Evolutionary conservation across 2,329 filamentous ascomycete genomes (phyloP).

Genomic region (Anthostomella pinea): DNA sequence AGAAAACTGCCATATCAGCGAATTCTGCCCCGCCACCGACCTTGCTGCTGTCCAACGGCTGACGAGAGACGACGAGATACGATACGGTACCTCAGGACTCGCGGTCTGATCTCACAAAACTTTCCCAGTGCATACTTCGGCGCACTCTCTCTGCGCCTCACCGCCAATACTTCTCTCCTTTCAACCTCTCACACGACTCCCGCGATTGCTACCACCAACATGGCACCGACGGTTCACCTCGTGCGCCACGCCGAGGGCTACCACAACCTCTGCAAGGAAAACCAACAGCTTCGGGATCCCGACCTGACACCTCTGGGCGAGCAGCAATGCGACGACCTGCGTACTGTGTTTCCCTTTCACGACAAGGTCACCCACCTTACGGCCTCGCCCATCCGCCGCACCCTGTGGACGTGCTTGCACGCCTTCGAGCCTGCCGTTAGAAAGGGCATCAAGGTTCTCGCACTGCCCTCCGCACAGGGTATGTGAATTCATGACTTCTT

Average conservation of each 20-base stretch:
- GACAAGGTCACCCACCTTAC: conserved; percentile 65
- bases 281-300: conserved; percentile 75
- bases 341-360: conserved; percentile 62
- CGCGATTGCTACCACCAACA: conserved; percentile 23
- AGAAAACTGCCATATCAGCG: too few species aligned
- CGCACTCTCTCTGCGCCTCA: too few species aligned
- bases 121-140: too few species aligned
- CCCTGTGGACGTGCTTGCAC: conserved; percentile 72
- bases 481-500: too few species aligned
- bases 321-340: conserved; percentile 67
- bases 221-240: conserved; percentile 59
- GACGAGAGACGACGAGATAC: too few species aligned
- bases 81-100: too few species aligned
- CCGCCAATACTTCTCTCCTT: not conserved
- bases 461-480: conserved; percentile 73
- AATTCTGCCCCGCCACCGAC: too few species aligned
- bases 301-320: conserved; percentile 73
- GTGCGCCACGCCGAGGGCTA: conserved; percentile 75
- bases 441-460: conserved; percentile 51
- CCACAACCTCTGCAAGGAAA: conserved; percentile 72
- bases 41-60: too few species aligned
- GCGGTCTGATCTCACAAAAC: too few species aligned
- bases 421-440: conserved; percentile 60
- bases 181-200: not conserved
- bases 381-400: conserved; percentile 77